Conservation (phyloP, 108 stramenopile species). For the Conticribra weissflogii region DNA sequence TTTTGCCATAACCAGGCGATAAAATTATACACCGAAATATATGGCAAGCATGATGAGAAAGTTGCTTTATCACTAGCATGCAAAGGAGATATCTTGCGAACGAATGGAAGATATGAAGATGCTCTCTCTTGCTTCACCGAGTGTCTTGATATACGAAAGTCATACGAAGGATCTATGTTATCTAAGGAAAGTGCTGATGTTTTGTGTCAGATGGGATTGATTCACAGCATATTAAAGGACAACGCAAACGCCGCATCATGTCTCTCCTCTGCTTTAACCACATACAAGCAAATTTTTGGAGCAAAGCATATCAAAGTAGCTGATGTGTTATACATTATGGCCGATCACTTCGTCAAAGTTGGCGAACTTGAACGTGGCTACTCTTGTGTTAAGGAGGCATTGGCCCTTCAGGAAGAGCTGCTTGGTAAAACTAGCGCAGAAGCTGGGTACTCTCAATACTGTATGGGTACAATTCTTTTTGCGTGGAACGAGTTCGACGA, state of each 20-base stretch:
- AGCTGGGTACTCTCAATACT: slow-evolving; percentile 49
- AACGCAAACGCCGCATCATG: slow-evolving; percentile 31
- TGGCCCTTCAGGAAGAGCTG: slow-evolving; percentile 31
- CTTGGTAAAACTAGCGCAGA: slow-evolving; percentile 29
- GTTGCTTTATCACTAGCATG: slow-evolving; percentile 31
- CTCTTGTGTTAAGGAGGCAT: slow-evolving; percentile 46
- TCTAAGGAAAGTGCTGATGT: slow-evolving; percentile 44
- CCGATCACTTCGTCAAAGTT: slow-evolving; percentile 38
- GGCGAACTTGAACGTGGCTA: slow-evolving; percentile 51
- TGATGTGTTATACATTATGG: slow-evolving; percentile 38
- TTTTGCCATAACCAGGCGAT: slow-evolving; percentile 51
- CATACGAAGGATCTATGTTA: slow-evolving; percentile 15
- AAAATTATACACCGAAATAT: slow-evolving; percentile 22
- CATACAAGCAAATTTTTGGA: slow-evolving; percentile 50
- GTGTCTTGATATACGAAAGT: slow-evolving; percentile 36
- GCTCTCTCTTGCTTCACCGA: slow-evolving; percentile 44
- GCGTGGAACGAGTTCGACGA: slow-evolving; percentile 42
- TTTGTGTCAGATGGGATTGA: slow-evolving; percentile 23
- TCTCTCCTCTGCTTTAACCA: slow-evolving; percentile 40
- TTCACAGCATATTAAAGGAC: slow-evolving; percentile 31
- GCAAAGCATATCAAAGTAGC: slow-evolving; percentile 40
- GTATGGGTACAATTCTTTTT: slow-evolving; percentile 45
- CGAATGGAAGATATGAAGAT: slow-evolving; percentile 26
- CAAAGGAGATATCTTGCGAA: slow-evolving; percentile 32
- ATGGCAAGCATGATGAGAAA: slow-evolving; percentile 27